phyloP scores from a whole-genome alignment of 2,329 filamentous ascomycete genomes.

The Fusarium sp. region DNA sequence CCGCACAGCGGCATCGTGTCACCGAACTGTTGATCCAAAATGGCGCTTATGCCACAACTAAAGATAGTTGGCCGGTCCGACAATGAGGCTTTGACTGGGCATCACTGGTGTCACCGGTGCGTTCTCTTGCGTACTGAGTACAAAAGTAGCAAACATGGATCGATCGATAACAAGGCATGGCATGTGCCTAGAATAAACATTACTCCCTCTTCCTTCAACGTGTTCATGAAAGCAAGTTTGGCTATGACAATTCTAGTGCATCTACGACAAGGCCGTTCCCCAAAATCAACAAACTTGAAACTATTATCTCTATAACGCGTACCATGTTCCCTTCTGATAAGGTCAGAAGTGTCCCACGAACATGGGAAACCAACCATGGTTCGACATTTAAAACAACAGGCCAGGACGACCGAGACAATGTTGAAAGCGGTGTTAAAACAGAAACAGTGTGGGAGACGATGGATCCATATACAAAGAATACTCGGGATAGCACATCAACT shows the following conservation, averaged over 20 bases:
- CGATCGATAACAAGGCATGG: constrained; percentile 11
- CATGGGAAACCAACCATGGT: constrained; percentile 14
- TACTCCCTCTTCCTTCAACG: constrained; percentile 12
- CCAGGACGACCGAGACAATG: constrained; percentile 6
- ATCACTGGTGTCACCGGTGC: constrained; percentile 35
- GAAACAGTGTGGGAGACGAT: constrained; percentile 33
- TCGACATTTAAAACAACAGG: constrained; percentile 20
- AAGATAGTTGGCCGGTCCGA: constrained; percentile 35
- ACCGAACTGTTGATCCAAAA: constrained; percentile 23
- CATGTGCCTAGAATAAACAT: constrained; percentile 26
- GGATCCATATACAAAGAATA: constrained; percentile 20
- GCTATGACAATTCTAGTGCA: constrained; percentile 13
- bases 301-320: constrained; percentile 21
- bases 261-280: constrained; percentile 11
- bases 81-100: constrained; percentile 35
- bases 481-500: constrained; percentile 6
- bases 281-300: constrained; percentile 34
- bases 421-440: constrained; percentile 7
- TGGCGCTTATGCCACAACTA: constrained; percentile 26
- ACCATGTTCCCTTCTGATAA: constrained; percentile 5
- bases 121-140: constrained; percentile 32
- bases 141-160: constrained; percentile 43
- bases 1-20: constrained; percentile 34
- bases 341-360: constrained; percentile 20
- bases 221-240: constrained; percentile 12